Conservation (phyloP, 805 yeast species). For the Kluyveromyces lactis region DNA sequence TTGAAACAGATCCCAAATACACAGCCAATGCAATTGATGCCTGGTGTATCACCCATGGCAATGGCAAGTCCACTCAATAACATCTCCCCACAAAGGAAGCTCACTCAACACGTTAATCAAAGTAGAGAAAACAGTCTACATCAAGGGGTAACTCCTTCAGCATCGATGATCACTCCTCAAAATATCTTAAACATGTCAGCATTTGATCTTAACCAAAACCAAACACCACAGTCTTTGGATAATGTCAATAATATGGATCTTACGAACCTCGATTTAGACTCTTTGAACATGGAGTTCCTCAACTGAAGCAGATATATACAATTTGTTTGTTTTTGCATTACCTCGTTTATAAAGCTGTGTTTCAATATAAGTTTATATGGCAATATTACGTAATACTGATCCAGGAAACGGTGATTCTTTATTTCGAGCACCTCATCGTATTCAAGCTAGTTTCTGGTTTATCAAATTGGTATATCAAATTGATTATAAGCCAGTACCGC, state of each 20-base stretch:
- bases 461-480: no score
- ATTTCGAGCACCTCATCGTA: no score
- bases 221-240: conserved; percentile 4
- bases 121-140: neutral
- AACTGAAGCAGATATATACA: conserved; percentile 6
- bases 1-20: conserved; percentile 5
- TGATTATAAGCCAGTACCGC: no score
- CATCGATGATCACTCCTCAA: conserved; percentile 7
- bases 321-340: no score
- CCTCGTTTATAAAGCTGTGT: no score
- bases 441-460: no score
- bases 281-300: conserved; percentile 25
- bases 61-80: conserved; percentile 18
- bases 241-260: conserved; percentile 10
- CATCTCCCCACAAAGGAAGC: conserved; percentile 13
- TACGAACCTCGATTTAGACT: conserved; percentile 23
- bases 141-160: neutral
- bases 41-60: conserved; percentile 17
- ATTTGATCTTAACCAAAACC: conserved; percentile 8
- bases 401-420: no score
- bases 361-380: no score
- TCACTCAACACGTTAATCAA: neutral
- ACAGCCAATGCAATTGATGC: conserved; percentile 13
- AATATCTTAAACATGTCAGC: conserved; percentile 9
- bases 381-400: no score